phyloP scores from a whole-genome alignment of 202 grass and related monocot species.

The Digitaria exilis region DNA sequence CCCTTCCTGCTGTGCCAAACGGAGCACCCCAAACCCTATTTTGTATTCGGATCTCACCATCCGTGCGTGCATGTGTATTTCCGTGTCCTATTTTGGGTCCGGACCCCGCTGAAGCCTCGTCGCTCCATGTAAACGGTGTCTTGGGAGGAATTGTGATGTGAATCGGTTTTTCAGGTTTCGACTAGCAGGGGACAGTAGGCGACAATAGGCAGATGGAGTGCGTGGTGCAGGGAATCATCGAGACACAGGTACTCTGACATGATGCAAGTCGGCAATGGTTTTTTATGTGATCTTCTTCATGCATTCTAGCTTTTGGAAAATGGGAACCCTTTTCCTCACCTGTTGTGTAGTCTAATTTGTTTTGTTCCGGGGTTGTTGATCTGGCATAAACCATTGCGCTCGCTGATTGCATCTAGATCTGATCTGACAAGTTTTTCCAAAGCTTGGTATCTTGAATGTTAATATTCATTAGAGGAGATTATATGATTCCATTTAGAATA shows the following conservation, averaged over 20 bases:
- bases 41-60: not conserved
- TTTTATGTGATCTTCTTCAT: not conserved
- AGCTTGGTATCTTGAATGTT: not conserved
- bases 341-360: not conserved
- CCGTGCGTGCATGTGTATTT: too few species aligned
- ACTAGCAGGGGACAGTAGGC: not conserved
- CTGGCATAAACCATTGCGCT: not conserved
- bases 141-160: not conserved
- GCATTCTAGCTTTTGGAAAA: not conserved
- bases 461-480: not conserved
- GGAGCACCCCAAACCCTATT: not conserved
- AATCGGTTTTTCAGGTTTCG: not conserved
- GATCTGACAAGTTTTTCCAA: not conserved
- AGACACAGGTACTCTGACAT: conserved; percentile 60
- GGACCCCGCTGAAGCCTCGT: too few species aligned
- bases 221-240: conserved; percentile 88
- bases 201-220: conserved; percentile 82
- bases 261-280: not conserved
- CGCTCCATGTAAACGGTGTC: too few species aligned
- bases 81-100: too few species aligned
- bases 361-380: not conserved
- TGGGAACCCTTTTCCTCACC: not conserved
- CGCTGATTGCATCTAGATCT: not conserved
- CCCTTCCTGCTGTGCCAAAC: not conserved
- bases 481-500: too few species aligned